Percentiles rank a stretch among this genome's conserved stretches.
Conservation (phyloP, 805 yeast genomes). For the Wickerhamiella azymoides region DNA sequence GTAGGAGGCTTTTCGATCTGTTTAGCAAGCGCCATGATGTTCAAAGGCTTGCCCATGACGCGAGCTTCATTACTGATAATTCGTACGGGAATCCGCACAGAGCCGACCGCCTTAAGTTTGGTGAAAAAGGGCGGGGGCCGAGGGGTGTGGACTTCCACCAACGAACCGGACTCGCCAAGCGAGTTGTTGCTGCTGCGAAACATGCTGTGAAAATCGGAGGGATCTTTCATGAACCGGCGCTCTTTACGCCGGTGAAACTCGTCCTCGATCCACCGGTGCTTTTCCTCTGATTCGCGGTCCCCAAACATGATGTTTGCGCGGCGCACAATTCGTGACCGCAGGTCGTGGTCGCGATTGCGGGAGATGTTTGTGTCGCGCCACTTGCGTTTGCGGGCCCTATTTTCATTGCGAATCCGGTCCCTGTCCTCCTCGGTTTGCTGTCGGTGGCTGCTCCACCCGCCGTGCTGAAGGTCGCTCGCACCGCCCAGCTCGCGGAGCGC, state of each 20-base stretch:
- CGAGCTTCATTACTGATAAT: neutral
- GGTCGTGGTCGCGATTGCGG: constrained; percentile 76
- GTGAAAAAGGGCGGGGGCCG: constrained; percentile 14
- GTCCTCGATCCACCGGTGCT: constrained; percentile 52
- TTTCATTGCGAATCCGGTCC: constrained; percentile 50
- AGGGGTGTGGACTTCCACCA: constrained; percentile 9
- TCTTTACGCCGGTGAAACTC: constrained; percentile 57
- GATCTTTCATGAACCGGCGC: constrained; percentile 37
- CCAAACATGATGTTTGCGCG: constrained; percentile 62
- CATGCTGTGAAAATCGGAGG: constrained; percentile 7
- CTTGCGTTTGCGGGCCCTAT: constrained; percentile 62
- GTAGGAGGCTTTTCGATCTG: neutral
- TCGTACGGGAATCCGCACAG: neutral
- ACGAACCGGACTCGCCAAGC: neutral
- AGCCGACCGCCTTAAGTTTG: neutral
- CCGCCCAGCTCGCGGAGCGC: constrained; percentile 16
- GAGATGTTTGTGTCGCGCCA: constrained; percentile 75
- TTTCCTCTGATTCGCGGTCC: constrained; percentile 38
- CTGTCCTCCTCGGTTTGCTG: constrained; percentile 26
- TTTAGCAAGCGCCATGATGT: constrained; percentile 1
- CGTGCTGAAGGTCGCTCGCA: constrained; percentile 4
- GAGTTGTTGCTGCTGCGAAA: constrained; percentile 7
- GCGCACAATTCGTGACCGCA: constrained; percentile 61
- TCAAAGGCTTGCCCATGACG: constrained; percentile 2
- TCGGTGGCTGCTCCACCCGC: neutral